Base-by-base conservation (phyloP, 257 asterid genomes). In the Galeopsis tetrahit region DNA sequence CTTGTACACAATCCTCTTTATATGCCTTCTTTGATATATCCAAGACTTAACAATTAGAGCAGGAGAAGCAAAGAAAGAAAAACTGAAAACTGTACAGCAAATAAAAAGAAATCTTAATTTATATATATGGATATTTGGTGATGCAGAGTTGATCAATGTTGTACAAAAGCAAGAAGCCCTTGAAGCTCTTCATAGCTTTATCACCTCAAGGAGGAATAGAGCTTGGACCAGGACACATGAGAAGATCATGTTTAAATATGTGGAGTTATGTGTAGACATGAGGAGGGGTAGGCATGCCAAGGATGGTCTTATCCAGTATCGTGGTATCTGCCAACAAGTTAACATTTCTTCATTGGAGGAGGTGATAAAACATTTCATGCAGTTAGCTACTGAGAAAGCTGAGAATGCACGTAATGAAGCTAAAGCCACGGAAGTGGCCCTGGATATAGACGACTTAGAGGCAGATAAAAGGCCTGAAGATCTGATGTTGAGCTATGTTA, bases 401-500 rank as follows among this genome's bases (percentile, higher is more conserved):
- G 97, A 91, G 81, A 85, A 75, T 52, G 98, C 98, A 3, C 91
- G 94, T 35, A 89, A 64, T 74, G 87, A 91, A 79, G 94, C 98
- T 2, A 89, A 89, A 68, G 98, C 92, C 32, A 70, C 86, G 70
- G 98, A 93, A 73, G 98, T 89, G 78, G 97, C 96, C 68, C 64
- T 93, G 78, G 97, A 93, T 75, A 80, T 93, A 33, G 98, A 89
- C 64, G 98, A 93, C 82, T 81, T 93, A 57, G 98, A 91, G 76
- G 98, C 94, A 7, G 98, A 93, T 77, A 93, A 81, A 68, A 86
- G 95, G 78, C 98, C 98, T 8, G 98, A 93, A 84, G 98, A 93
- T 80, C 88, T 93, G 48, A 88, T 93, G 90, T 44, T 93, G 90
- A 93, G 98, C 80, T 93, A 87, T 79, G 98, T 93, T 33, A 93